Percentiles rank a stretch among this genome's conserved stretches.
phyloP scores from a whole-genome alignment of 805 yeast species.

The Metschnikowia peoriensis region DNA sequence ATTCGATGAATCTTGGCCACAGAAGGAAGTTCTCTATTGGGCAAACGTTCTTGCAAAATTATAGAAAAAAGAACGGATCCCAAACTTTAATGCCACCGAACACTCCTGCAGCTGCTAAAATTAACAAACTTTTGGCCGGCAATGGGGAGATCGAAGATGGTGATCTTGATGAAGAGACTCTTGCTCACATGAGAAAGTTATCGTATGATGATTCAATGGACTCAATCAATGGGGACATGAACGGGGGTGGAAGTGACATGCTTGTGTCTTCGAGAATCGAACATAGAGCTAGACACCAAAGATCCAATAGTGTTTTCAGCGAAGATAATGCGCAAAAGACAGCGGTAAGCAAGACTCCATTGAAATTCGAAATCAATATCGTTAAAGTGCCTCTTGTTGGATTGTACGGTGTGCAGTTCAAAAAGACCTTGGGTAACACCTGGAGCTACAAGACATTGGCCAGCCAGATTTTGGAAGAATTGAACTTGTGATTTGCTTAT shows the following conservation, averaged over 20 bases:
- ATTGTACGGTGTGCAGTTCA: constrained; percentile 90
- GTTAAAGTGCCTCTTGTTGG: constrained; percentile 91
- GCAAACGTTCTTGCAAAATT: constrained; percentile 47
- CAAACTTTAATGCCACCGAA: constrained; percentile 46
- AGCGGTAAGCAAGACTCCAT: constrained; percentile 44
- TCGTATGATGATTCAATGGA: constrained; percentile 59
- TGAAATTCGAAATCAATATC: constrained; percentile 86
- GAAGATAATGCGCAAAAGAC: constrained; percentile 11
- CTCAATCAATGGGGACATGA: constrained; percentile 49
- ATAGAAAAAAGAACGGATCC: constrained; percentile 49
- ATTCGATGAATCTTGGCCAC: constrained; percentile 42
- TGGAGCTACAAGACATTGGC: constrained; percentile 95
- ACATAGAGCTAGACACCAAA: constrained; percentile 42
- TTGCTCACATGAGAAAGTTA: constrained; percentile 23
- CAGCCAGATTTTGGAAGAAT: constrained; percentile 71
- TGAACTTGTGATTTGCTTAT: constrained; percentile 47
- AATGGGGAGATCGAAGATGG: constrained; percentile 29
- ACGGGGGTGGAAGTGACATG: constrained; percentile 59
- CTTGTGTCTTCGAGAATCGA: constrained; percentile 57
- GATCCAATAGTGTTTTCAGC: constrained; percentile 26
- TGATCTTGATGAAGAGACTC: constrained; percentile 29
- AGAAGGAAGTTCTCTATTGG: constrained; percentile 66
- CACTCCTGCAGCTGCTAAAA: constrained; percentile 53
- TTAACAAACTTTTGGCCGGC: constrained; percentile 28
- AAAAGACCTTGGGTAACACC: constrained; percentile 88